Base-by-base conservation (phyloP, 1,284 basidiomycete genomes). In the Apiotrichum laibachii region DNA sequence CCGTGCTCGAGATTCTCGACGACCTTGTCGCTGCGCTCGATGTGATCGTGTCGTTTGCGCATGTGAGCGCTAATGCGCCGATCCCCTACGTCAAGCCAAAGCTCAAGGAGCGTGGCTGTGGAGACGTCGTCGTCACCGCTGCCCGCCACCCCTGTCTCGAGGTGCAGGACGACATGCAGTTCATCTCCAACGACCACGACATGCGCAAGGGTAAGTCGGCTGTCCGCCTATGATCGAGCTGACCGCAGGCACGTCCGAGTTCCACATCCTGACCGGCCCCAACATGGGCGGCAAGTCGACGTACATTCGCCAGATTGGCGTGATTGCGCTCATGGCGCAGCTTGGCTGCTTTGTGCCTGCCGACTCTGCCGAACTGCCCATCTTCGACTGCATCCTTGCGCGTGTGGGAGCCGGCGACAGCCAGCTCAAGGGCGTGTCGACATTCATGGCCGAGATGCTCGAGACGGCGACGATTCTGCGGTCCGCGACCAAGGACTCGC, bases 401-500 rank as follows among this genome's bases (percentile, higher is more conserved):
- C 85, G 96, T 67, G 95, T 99, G 1, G 96, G 96, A 9, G 96
- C 96, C 0, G 96, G 96, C 0, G 96, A 99, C 74, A 94, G 90
- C 75, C 94, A 98, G 76, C 81, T 98, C 46, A 98, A 98, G 77
- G 96, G 95, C 18, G 91, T 99, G 5, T 96, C 92, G 34, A 99
- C 96, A 0, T 99, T 99, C 75, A 99, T 99, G 95, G 93, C 94
- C 4, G 96, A 99, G 80, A 99, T 99, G 96, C 65, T 79, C n/a
- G 78, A 80, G 77, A 99, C 94, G 0, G 94, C 96, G 0, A 93
- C 92, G 0, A 99, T 99, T 69, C 83, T 99, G 49, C 85, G 89
- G 88, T 88, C 90, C 40, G 94, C 96, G 2, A 91, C 92, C 0
- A 86, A 86, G 65, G 87, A 99, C 77, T 97, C 93, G 1, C 80